phyloP scores from a whole-genome alignment of 768 basidiomycete genomes.

The Auriscalpium vulgare region DNA sequence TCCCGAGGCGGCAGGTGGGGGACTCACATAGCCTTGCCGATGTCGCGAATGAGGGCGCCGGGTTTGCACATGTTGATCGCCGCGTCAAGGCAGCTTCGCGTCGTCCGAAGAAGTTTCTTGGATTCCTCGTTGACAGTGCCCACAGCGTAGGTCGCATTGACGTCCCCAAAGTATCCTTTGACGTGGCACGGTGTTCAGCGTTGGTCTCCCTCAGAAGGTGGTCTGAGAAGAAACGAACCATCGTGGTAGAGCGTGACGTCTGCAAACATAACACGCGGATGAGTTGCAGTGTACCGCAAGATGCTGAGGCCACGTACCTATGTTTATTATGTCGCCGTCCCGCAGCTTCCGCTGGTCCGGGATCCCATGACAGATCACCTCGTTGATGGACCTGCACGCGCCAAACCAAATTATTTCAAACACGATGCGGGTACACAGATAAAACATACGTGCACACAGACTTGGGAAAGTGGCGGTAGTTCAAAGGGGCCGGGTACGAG shows the following conservation, averaged over 20 bases:
- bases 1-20: slow-evolving; percentile 5
- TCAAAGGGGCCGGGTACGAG: slow-evolving; percentile 89
- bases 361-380: slow-evolving; percentile 95
- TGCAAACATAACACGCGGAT: slow-evolving; percentile 21
- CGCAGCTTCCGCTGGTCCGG: slow-evolving; percentile 77
- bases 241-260: slow-evolving; percentile 78
- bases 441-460: slow-evolving; percentile 86
- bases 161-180: slow-evolving; percentile 82
- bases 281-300: slow-evolving; percentile 1
- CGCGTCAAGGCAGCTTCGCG: slow-evolving; percentile 78
- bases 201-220: background rate
- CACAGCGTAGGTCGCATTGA: slow-evolving; percentile 90
- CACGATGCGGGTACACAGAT: slow-evolving; percentile 1
- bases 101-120: slow-evolving; percentile 69
- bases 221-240: slow-evolving; percentile 32
- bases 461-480: slow-evolving; percentile 88
- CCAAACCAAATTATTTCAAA: background rate
- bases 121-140: slow-evolving; percentile 81
- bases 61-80: slow-evolving; percentile 93
- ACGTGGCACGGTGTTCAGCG: background rate
- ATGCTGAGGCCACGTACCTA: slow-evolving; percentile 43
- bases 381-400: slow-evolving; percentile 71
- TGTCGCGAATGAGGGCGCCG: slow-evolving; percentile 80
- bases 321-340: slow-evolving; percentile 97
- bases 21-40: slow-evolving; percentile 79